Evolutionary conservation across 352 stramenopile species (phyloP).

Genomic region (Globisporangium abappressorium): DNA sequence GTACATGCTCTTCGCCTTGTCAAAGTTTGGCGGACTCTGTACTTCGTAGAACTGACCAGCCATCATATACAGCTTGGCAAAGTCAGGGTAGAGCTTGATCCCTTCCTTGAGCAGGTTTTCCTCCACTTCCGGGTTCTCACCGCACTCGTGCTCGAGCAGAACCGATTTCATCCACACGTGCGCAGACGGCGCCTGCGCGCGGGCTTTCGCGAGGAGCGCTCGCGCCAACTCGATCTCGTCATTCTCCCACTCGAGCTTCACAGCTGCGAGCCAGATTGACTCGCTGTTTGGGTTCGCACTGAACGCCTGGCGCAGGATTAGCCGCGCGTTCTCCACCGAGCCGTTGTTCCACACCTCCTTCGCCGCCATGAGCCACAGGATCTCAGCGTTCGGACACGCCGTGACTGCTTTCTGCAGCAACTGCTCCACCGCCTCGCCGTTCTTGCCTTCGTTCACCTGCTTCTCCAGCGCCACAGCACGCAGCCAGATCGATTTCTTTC

Average conservation of each 20-base stretch:
- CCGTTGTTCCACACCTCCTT: slow-evolving; percentile 97
- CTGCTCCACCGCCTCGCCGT: slow-evolving; percentile 72
- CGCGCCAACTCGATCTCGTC: slow-evolving; percentile 93
- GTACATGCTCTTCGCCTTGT: slow-evolving; percentile 87
- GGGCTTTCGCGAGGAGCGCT: slow-evolving; percentile 71
- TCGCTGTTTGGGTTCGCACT: slow-evolving; percentile 96
- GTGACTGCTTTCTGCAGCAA: slow-evolving; percentile 93
- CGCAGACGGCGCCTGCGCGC: slow-evolving; percentile 81
- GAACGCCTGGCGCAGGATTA: slow-evolving; percentile 96
- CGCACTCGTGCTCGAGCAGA: slow-evolving; percentile 93
- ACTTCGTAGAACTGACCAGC: slow-evolving; percentile 91
- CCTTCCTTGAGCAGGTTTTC: slow-evolving; percentile 90
- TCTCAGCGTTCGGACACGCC: slow-evolving; percentile 92
- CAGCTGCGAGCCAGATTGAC: slow-evolving; percentile 93
- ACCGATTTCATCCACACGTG: slow-evolving; percentile 98
- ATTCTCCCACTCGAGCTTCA: slow-evolving; percentile 99
- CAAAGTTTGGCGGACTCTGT: slow-evolving; percentile 45
- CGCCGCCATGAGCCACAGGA: slow-evolving; percentile 97
- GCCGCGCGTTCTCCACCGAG: slow-evolving; percentile 91
- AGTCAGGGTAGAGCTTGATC: slow-evolving; percentile 88
- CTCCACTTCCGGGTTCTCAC: slow-evolving; percentile 51
- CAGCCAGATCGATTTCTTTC: slow-evolving; percentile 96
- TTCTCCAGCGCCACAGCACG: slow-evolving; percentile 96
- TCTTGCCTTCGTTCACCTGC: slow-evolving; percentile 83
- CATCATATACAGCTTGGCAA: slow-evolving; percentile 98